phyloP scores from a whole-genome alignment of 78 protist species.

The Guillardia theta region DNA sequence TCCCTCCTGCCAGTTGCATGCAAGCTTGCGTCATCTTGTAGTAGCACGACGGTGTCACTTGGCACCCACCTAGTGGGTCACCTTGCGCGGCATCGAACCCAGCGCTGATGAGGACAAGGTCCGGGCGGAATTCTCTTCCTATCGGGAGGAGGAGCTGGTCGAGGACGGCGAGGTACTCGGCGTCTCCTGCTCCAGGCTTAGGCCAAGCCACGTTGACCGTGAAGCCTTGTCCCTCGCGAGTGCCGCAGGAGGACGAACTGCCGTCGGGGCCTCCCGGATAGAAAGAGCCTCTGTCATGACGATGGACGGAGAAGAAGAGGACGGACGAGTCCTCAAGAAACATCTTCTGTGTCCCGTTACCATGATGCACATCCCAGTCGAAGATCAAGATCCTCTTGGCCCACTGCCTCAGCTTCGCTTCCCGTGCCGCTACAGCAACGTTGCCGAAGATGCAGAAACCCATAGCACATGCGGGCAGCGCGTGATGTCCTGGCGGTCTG shows the following conservation, averaged over 20 bases:
- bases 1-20: background rate
- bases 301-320: constrained; percentile 53
- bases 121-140: constrained; percentile 53
- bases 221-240: constrained; percentile 55
- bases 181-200: constrained; percentile 34
- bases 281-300: background rate
- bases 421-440: background rate
- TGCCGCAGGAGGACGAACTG: constrained; percentile 14
- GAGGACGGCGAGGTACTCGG: constrained; percentile 51
- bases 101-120: constrained; percentile 62
- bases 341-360: constrained; percentile 38
- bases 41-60: background rate
- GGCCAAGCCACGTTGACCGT: constrained; percentile 70
- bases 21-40: constrained; percentile 37
- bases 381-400: background rate
- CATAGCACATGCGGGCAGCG: too few relatives aligned
- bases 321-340: constrained; percentile 7
- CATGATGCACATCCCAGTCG: constrained; percentile 43
- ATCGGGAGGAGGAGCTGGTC: constrained; percentile 55
- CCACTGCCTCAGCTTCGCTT: background rate
- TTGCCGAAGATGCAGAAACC: background rate
- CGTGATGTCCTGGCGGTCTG: background rate
- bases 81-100: constrained; percentile 80
- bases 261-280: background rate
- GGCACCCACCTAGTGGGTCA: constrained; percentile 54